Evolutionary conservation across 768 basidiomycete genomes (phyloP), one percentile per base, ranked within the genome.

Genomic region (Lactarius indigo): DNA sequence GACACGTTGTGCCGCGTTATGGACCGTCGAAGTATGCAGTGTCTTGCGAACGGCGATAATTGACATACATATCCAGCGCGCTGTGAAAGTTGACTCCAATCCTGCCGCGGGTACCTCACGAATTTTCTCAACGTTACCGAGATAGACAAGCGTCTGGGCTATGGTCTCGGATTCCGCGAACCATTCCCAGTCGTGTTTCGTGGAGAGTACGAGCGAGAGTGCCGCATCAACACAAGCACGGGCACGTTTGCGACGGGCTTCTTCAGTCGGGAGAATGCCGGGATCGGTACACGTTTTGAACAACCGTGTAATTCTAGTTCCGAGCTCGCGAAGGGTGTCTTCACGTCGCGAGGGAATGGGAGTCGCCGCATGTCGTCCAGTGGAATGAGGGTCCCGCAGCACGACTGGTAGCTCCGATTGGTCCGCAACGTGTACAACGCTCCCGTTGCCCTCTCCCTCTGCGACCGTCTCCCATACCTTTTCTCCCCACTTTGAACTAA

Each of bases 31-130:
- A 9, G 44, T 52, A 8, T 63, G 57, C n/a, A 65, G n/a, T 57
- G 59, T 59, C 57, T 63, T 66, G 57, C 59, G 61, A 3, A 60
- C 59, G n/a, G 61, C 44, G 44, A 69, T 59, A 20, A 69, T 30
- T 3, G 64, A 54, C 68, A 69, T 69, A 42, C 68, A 69, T 41
- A 52, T 69, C 68, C 68, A 63, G 28, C 64, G 60, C n/a, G 39
- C 61, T 9, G 50, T 42, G 41, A 63, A 65, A 5, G 54, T 41
- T 28, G 57, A 41, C 13, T 69, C 61, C 18, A 63, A 63, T 23
- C 59, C 64, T 2, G 23, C 6, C 15, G 57, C 23, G 1, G 67
- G n/a, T 23, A 41, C 23, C 28, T 57, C 54, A 5, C 59, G 57
- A 20, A 64, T 61, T 31, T 30, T 60, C 59, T 64, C 63, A 5